These are phyloP conservation scores for Ceratocystis colombiana DNA, from an alignment of 2,329 filamentous ascomycete genomes.

Conservation along the genomic window DNA sequence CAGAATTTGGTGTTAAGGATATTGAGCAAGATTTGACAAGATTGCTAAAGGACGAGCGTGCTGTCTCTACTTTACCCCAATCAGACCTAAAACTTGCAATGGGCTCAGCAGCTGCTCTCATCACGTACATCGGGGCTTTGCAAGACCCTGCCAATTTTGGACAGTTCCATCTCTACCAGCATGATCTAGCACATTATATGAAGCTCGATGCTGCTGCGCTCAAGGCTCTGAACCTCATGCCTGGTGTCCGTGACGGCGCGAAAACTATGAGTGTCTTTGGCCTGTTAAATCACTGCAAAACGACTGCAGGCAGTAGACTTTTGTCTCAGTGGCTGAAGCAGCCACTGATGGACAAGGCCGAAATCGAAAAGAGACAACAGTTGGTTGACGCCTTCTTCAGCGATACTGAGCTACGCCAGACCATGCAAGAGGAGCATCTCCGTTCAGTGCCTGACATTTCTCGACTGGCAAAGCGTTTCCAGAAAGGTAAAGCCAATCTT, in stretches of 20 bases:
- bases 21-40: slow-evolving; percentile 91
- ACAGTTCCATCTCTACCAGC: slow-evolving; percentile 93
- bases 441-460: slow-evolving; percentile 90
- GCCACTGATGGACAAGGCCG: slow-evolving; percentile 78
- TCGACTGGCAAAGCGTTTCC: slow-evolving; percentile 85
- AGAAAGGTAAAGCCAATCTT: slow-evolving; percentile 77
- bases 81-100: slow-evolving; percentile 92
- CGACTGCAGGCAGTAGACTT: slow-evolving; percentile 78
- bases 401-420: slow-evolving; percentile 87
- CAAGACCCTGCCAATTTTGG: slow-evolving; percentile 92
- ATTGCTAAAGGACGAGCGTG: slow-evolving; percentile 75
- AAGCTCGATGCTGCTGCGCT: slow-evolving; percentile 91
- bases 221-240: slow-evolving; percentile 94
- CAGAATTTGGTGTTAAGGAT: slow-evolving; percentile 78
- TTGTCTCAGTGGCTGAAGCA: slow-evolving; percentile 97
- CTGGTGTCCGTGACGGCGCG: slow-evolving; percentile 82
- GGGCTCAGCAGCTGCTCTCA: slow-evolving; percentile 84
- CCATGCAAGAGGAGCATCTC: slow-evolving; percentile 92
- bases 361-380: slow-evolving; percentile 86
- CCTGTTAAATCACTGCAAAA: slow-evolving; percentile 94
- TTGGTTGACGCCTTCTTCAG: slow-evolving; percentile 89
- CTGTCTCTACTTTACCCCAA: slow-evolving; percentile 67
- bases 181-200: slow-evolving; percentile 95
- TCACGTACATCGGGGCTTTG: slow-evolving; percentile 86
- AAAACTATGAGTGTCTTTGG: slow-evolving; percentile 97